Conservation (phyloP, 2,329 filamentous ascomycete species). For the Aspergillus felis region DNA sequence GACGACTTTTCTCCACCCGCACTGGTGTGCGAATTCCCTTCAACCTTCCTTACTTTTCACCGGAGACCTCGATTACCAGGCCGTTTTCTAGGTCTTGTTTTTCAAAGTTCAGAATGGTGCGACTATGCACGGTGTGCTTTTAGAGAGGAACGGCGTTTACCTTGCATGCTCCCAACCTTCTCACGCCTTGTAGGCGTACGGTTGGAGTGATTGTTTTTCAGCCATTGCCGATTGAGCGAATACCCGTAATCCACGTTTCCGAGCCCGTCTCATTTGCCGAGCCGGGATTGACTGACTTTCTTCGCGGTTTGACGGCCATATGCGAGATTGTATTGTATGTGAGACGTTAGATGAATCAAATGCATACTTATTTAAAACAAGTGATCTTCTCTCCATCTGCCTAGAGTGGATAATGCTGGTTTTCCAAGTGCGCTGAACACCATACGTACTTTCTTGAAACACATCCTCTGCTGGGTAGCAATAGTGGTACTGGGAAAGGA, state of each 20-base stretch:
- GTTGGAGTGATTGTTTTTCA: slow-evolving; percentile 9
- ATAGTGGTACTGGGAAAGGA: neutral
- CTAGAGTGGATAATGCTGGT: neutral
- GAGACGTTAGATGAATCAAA: slow-evolving; percentile 6
- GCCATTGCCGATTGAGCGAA: slow-evolving; percentile 28
- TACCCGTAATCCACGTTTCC: slow-evolving; percentile 21
- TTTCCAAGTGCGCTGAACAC: neutral
- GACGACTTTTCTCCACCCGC: slow-evolving; percentile 8
- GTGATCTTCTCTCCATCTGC: neutral
- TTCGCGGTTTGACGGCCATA: slow-evolving; percentile 1
- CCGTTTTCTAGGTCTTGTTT: slow-evolving; percentile 5
- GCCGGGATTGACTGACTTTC: neutral
- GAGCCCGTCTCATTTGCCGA: neutral
- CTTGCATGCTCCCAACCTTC: neutral
- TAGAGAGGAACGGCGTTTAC: neutral
- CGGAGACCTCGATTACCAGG: neutral
- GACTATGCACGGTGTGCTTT: neutral
- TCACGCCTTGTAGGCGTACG: neutral
- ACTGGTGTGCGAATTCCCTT: slow-evolving; percentile 4
- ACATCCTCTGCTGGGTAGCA: neutral
- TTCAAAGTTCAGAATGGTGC: neutral
- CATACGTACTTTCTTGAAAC: neutral
- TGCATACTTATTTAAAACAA: neutral
- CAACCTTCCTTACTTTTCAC: neutral
- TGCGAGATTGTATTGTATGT: slow-evolving; percentile 6